These are phyloP conservation scores for Alternaria solani DNA, from an alignment of 2,329 filamentous ascomycete genomes.

Conservation along the genomic window DNA sequence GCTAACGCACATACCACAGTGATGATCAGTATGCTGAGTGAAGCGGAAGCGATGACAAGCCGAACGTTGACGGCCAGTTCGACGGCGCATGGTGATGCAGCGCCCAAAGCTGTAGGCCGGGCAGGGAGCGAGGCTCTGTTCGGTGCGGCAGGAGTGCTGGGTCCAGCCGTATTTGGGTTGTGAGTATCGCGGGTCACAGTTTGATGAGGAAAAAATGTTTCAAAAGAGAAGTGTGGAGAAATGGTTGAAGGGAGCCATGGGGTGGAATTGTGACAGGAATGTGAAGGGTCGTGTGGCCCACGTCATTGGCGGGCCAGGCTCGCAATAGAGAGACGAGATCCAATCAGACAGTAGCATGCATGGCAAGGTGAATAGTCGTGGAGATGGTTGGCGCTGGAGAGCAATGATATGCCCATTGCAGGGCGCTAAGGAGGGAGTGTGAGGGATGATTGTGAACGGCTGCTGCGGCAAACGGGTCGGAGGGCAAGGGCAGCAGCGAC, in stretches of 20 bases:
- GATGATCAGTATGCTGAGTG: slow-evolving; percentile 1
- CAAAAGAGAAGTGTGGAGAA: slow-evolving; percentile 1
- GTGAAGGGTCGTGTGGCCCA: slow-evolving; percentile 14
- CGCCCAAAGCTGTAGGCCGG: not conserved
- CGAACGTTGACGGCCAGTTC: not conserved
- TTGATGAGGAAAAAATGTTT: slow-evolving; percentile 1
- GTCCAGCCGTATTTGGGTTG: not conserved
- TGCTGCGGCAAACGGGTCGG: slow-evolving; percentile 23
- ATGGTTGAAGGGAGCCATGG: not conserved
- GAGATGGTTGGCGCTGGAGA: slow-evolving; percentile 14
- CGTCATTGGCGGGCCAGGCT: slow-evolving; percentile 14
- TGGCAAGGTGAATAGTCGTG: slow-evolving; percentile 3
- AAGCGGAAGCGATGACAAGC: slow-evolving; percentile 1
- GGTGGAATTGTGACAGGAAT: not conserved
- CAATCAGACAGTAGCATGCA: slow-evolving; percentile 13
- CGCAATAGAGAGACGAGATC: not conserved
- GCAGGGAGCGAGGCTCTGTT: not conserved
- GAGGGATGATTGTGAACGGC: slow-evolving; percentile 15
- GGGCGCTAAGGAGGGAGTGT: slow-evolving; percentile 13
- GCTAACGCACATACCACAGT: not conserved
- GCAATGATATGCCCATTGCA: slow-evolving; percentile 4
- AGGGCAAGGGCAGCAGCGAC: slow-evolving; percentile 15
- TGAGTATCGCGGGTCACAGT: not conserved
- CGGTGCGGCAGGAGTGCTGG: not conserved
- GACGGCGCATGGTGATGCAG: not conserved